Percentiles rank a stretch among this genome's conserved stretches.
Conservation (phyloP, 176 grass and related monocot genomes). For the Paspalum notatum region DNA sequence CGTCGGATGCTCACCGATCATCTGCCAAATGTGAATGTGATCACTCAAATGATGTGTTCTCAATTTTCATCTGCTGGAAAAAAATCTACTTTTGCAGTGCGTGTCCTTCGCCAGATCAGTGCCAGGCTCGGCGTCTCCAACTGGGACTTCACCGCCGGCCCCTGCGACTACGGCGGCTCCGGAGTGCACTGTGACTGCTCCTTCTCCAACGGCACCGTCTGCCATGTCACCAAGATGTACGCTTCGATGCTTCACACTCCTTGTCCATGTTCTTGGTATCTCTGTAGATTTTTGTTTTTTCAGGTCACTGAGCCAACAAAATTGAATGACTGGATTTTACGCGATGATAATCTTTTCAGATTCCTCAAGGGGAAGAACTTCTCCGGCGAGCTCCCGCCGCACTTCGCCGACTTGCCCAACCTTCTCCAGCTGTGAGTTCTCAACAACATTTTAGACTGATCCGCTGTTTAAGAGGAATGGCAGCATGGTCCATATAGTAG, state of each 20-base stretch:
- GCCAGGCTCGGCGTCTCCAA: slow-evolving; percentile 39
- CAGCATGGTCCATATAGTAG: neutral
- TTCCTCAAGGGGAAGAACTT: slow-evolving; percentile 61
- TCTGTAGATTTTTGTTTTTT: neutral
- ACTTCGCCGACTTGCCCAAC: slow-evolving; percentile 65
- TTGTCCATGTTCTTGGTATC: no score
- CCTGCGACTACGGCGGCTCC: slow-evolving; percentile 35
- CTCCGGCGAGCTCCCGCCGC: slow-evolving; percentile 62
- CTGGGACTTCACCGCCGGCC: slow-evolving; percentile 73
- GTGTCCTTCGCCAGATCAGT: slow-evolving; percentile 48
- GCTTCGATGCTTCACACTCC: neutral
- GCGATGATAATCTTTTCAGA: slow-evolving; percentile 38
- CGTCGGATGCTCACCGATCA: neutral
- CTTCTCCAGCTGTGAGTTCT: slow-evolving; percentile 74
- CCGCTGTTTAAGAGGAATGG: neutral
- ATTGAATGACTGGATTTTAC: neutral
- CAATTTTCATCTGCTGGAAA: neutral
- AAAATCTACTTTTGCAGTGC: slow-evolving; percentile 39
- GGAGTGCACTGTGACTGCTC: slow-evolving; percentile 71
- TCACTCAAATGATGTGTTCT: neutral
- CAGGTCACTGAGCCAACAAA: neutral
- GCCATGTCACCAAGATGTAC: slow-evolving; percentile 68
- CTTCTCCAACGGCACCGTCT: slow-evolving; percentile 54
- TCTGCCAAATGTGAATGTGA: neutral
- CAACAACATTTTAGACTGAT: neutral